Percentiles rank a stretch among this genome's conserved stretches.
phyloP scores from a whole-genome alignment of 2,329 filamentous ascomycete genomes.

The Xylaria digitata region DNA sequence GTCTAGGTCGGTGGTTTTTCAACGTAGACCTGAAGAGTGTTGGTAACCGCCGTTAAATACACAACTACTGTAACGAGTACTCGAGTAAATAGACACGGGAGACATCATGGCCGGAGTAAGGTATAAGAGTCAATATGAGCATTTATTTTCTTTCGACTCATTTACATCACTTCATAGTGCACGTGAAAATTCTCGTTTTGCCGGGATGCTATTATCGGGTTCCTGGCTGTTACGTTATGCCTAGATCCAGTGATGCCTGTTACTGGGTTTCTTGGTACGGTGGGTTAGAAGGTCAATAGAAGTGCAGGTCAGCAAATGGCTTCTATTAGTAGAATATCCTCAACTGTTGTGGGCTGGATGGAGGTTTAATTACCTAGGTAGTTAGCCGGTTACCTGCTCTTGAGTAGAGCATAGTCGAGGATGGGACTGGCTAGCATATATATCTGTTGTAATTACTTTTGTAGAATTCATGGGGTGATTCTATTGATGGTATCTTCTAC shows the following conservation, averaged over 20 bases:
- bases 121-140: conserved; percentile 29
- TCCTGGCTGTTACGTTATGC: neutral
- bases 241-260: neutral
- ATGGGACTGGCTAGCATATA: no score
- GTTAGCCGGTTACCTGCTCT: no score
- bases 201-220: neutral
- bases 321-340: no score
- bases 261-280: neutral
- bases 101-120: conserved; percentile 38
- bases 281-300: neutral
- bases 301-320: neutral
- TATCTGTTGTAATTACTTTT: no score
- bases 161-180: neutral
- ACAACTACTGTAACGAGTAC: conserved; percentile 28
- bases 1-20: conserved; percentile 49
- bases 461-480: no score
- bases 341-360: no score
- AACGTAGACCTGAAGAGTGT: conserved; percentile 49
- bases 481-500: no score
- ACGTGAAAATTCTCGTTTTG: neutral
- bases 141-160: conserved; percentile 7
- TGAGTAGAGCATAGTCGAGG: no score
- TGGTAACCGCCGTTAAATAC: conserved; percentile 31
- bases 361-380: no score
- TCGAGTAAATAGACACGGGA: conserved; percentile 34